Conservation (phyloP, 306 rosid species). For the Trifolium dubium region DNA sequence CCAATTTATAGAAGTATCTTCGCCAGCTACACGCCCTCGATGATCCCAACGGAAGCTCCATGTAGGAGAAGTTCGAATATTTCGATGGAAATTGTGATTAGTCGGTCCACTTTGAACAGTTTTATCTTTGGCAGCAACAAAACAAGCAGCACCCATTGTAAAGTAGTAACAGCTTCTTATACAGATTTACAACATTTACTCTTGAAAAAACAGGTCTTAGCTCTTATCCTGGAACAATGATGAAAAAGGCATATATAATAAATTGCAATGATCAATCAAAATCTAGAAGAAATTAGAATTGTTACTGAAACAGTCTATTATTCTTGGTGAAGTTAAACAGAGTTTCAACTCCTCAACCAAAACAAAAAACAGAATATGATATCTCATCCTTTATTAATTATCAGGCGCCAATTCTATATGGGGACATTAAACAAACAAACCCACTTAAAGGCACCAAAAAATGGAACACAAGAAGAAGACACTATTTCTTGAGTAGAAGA, state of each 20-base stretch:
- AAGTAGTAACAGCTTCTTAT: conserved; percentile 35
- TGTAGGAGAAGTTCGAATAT: conserved; percentile 49
- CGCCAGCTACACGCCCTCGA: conserved; percentile 62
- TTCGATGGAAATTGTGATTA: conserved; percentile 43
- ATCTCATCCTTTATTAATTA: background rate
- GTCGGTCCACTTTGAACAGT: conserved; percentile 51
- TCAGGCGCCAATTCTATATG: background rate
- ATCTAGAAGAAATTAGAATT: conserved; percentile 7
- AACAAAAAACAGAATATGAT: background rate
- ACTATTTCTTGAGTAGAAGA: background rate
- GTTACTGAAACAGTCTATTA: background rate
- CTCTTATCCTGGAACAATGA: conserved; percentile 30
- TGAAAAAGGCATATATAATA: conserved; percentile 30
- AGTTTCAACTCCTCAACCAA: background rate
- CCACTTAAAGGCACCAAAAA: conserved; percentile 5
- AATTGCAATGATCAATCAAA: conserved; percentile 26
- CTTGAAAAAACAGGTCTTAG: background rate
- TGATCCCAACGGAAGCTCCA: conserved; percentile 66
- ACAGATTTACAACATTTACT: conserved; percentile 17
- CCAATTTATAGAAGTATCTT: conserved; percentile 59
- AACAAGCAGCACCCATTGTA: conserved; percentile 59
- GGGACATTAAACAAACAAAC: background rate
- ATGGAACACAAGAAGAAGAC: background rate
- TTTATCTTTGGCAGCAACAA: conserved; percentile 53
- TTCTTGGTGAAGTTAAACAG: background rate